phyloP scores from a whole-genome alignment of 345 rosid species.

The Salix purpurea region DNA sequence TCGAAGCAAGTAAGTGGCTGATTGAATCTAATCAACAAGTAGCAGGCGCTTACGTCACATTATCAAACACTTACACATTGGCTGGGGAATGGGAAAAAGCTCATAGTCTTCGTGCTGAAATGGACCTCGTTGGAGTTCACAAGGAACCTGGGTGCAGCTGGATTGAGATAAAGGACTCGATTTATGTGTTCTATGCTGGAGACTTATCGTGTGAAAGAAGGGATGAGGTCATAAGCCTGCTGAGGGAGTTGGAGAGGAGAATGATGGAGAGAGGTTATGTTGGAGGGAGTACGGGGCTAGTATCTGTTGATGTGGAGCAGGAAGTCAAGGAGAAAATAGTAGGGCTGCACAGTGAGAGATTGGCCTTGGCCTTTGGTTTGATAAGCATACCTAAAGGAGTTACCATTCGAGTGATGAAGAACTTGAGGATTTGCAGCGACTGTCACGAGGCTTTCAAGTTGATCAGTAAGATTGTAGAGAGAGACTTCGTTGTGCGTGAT shows the following conservation, averaged over 20 bases:
- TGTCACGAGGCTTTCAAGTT: constrained; percentile 71
- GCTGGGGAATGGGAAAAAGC: constrained; percentile 66
- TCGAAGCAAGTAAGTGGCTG: constrained; percentile 51
- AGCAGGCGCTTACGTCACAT: constrained; percentile 55
- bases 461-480: constrained; percentile 51
- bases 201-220: constrained; percentile 39
- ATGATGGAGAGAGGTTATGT: constrained; percentile 57
- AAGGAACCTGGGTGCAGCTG: constrained; percentile 84
- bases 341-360: constrained; percentile 67
- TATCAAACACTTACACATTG: constrained; percentile 58
- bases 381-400: constrained; percentile 40
- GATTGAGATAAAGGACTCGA: constrained; percentile 52
- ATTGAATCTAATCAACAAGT: constrained; percentile 57
- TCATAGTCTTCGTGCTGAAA: constrained; percentile 46
- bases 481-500: constrained; percentile 67
- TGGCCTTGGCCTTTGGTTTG: constrained; percentile 61
- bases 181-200: constrained; percentile 55
- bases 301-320: constrained; percentile 59
- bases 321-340: constrained; percentile 53
- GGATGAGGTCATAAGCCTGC: constrained; percentile 35
- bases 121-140: constrained; percentile 54
- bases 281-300: constrained; percentile 38
- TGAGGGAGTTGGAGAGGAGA: constrained; percentile 49
- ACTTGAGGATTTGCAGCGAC: constrained; percentile 68
- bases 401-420: constrained; percentile 57